A percentile compares a stretch with the other conserved stretches of the same genome.
These are phyloP conservation scores for Elaeagnus macrophylla DNA, from an alignment of 306 rosid genomes.

Conservation along the genomic window DNA sequence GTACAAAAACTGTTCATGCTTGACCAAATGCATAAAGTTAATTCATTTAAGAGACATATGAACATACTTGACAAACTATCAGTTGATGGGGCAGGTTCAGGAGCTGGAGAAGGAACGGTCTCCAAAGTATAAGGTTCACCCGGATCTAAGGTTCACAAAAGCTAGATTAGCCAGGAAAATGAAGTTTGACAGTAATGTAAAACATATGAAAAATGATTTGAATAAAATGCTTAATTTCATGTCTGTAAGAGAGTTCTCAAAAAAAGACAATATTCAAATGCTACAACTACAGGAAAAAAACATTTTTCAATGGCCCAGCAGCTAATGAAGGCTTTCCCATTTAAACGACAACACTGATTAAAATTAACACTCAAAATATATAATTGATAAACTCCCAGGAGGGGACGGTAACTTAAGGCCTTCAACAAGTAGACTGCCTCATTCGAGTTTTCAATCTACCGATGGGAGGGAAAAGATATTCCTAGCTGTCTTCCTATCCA, in stretches of 20 bases:
- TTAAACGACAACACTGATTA: background rate
- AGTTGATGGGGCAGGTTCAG: slow-evolving; percentile 46
- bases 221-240: background rate
- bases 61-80: slow-evolving; percentile 46
- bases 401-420: too few species aligned
- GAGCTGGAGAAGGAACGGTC: slow-evolving; percentile 41
- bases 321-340: background rate
- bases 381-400: too few species aligned
- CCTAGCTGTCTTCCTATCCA: too few species aligned
- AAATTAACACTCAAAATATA: too few species aligned
- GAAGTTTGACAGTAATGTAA: slow-evolving; percentile 4
- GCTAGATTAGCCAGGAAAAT: slow-evolving; percentile 3
- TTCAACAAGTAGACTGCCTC: too few species aligned
- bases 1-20: background rate
- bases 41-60: slow-evolving; percentile 8
- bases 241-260: background rate
- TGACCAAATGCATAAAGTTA: background rate
- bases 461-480: too few species aligned
- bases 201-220: background rate
- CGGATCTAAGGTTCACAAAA: slow-evolving; percentile 53
- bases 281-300: background rate
- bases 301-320: background rate
- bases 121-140: slow-evolving; percentile 78
- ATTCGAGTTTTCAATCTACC: too few species aligned
- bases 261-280: background rate